These are phyloP conservation scores for Magnolia kwangsiensis DNA, from an alignment of 164 flowering plant genomes.

Conservation along the genomic window DNA sequence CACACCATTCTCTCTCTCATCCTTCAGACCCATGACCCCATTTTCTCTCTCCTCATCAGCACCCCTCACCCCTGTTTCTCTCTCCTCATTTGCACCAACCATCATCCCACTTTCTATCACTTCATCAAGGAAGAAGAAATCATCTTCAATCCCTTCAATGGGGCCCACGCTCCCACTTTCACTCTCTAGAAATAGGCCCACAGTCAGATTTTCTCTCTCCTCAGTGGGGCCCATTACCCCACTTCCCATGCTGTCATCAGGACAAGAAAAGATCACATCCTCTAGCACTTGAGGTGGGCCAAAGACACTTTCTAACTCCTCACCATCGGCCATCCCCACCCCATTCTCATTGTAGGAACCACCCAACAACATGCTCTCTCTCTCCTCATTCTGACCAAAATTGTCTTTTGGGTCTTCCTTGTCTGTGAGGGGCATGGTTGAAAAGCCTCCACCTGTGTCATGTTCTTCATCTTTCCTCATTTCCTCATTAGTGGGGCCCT, in stretches of 20 bases:
- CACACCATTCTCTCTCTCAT: conserved; percentile 11
- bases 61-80: conserved; percentile 18
- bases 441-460: not conserved
- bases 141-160: not conserved
- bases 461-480: not conserved
- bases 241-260: conserved; percentile 4
- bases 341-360: not conserved
- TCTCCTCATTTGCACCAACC: conserved; percentile 1
- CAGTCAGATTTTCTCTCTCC: not conserved
- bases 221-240: not conserved
- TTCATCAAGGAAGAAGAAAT: not conserved
- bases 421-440: conserved; percentile 9
- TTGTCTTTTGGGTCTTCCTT: not conserved
- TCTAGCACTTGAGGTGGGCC: not conserved
- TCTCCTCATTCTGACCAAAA: not conserved
- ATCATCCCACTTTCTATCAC: not conserved
- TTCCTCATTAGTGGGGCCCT: conserved; percentile 12
- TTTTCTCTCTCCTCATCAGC: conserved; percentile 11
- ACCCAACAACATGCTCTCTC: not conserved
- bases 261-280: not conserved
- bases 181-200: not conserved
- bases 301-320: not conserved
- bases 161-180: not conserved
- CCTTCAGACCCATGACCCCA: not conserved
- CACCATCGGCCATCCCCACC: not conserved